Conservation (phyloP, 2,329 filamentous ascomycete genomes). For the Eurotiales sp. region DNA sequence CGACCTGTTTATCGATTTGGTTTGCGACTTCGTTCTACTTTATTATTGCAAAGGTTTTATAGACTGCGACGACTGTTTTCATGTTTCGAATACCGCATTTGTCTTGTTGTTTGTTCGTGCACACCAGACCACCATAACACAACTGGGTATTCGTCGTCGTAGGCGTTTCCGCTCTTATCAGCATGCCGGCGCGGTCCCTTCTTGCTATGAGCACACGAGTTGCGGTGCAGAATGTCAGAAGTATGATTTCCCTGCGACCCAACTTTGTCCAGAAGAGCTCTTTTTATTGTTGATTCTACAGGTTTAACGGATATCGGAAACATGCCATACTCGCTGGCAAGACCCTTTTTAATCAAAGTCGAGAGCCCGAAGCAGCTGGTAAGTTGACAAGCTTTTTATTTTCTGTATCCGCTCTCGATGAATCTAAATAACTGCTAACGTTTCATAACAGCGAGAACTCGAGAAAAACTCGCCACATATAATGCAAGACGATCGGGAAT, state of each 20-base stretch:
- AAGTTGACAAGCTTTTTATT: constrained; percentile 22
- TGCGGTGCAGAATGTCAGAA: constrained; percentile 14
- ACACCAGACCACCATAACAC: constrained; percentile 9
- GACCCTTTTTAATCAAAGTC: constrained; percentile 66
- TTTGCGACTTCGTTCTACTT: too few species aligned
- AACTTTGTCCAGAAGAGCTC: too few species aligned
- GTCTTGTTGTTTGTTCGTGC: not conserved
- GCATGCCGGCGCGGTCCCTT: constrained; percentile 15
- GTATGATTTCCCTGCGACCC: not conserved
- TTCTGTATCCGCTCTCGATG: constrained; percentile 7
- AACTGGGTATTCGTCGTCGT: not conserved
- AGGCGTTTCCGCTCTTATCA: not conserved
- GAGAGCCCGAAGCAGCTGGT: constrained; percentile 71
- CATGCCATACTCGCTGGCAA: constrained; percentile 63
- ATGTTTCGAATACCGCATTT: constrained; percentile 8
- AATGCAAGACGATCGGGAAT: constrained; percentile 61
- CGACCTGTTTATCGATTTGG: too few species aligned
- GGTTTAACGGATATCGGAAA: constrained; percentile 68
- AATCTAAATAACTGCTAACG: too few species aligned
- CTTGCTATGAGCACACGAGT: constrained; percentile 16
- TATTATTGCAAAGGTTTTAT: not conserved
- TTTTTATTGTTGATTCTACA: constrained; percentile 24
- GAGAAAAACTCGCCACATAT: constrained; percentile 77
- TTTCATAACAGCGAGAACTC: constrained; percentile 54
- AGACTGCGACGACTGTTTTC: not conserved